phyloP scores from a whole-genome alignment of 202 grass and related monocot genomes.

The Bolboschoenoplectus hybrid region DNA sequence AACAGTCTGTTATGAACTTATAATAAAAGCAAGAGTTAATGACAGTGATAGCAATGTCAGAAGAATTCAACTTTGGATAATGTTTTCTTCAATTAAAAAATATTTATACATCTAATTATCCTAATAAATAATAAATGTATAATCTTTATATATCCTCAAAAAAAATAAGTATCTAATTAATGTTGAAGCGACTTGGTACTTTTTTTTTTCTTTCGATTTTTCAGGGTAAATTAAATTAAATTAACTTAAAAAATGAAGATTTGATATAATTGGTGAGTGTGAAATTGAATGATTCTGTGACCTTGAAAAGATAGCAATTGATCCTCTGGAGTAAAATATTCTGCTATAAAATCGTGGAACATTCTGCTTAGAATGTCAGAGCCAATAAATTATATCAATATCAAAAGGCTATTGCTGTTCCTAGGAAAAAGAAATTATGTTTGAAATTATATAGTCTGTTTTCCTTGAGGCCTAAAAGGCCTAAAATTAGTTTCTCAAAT shows the following conservation, averaged over 20 bases:
- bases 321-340: background rate
- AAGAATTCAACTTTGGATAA: background rate
- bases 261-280: background rate
- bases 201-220: too few species aligned
- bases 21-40: background rate
- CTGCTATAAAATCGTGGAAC: background rate
- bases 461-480: background rate
- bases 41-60: background rate
- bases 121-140: background rate
- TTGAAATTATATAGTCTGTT: background rate
- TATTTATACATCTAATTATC: background rate
- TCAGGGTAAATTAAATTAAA: too few species aligned
- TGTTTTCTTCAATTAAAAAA: background rate
- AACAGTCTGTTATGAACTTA: background rate
- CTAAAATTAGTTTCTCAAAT: background rate
- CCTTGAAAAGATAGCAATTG: background rate
- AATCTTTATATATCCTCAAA: too few species aligned
- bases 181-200: too few species aligned
- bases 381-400: constrained; percentile 11
- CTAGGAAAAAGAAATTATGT: background rate
- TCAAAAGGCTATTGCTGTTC: background rate
- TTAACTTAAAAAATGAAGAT: background rate
- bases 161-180: background rate
- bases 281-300: background rate
- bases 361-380: background rate